Evolutionary conservation across 345 rosid genomes (phyloP).

Genomic region (Gossypium turneri): DNA sequence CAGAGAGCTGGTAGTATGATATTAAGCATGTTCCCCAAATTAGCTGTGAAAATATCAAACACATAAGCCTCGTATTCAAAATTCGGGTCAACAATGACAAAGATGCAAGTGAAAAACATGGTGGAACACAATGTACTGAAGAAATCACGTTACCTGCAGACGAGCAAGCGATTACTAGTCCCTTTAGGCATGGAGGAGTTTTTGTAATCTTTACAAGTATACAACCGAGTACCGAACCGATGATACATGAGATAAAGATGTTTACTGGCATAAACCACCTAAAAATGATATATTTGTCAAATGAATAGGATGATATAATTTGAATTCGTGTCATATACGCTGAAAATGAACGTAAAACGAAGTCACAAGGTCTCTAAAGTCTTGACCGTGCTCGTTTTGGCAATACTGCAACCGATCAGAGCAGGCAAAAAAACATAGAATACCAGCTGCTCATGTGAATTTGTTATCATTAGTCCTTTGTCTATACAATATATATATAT

Average conservation of each 20-base stretch:
- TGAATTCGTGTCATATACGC: not conserved
- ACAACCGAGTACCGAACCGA: slow-evolving; percentile 40
- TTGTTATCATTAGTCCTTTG: not conserved
- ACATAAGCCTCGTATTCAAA: not conserved
- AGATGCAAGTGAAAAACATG: not conserved
- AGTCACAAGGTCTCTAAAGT: slow-evolving; percentile 31
- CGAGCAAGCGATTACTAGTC: slow-evolving; percentile 49
- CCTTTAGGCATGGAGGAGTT: slow-evolving; percentile 36
- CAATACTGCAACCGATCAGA: slow-evolving; percentile 25
- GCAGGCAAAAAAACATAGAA: slow-evolving; percentile 34
- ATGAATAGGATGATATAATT: not conserved
- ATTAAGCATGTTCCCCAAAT: slow-evolving; percentile 64
- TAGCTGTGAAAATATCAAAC: slow-evolving; percentile 34
- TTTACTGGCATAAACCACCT: slow-evolving; percentile 63
- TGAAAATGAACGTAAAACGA: not conserved
- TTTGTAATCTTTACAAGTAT: slow-evolving; percentile 32
- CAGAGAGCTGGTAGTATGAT: slow-evolving; percentile 67
- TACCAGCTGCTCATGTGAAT: slow-evolving; percentile 22
- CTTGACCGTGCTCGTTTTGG: slow-evolving; percentile 23
- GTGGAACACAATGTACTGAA: not conserved
- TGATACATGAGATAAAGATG: slow-evolving; percentile 27
- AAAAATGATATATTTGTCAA: not conserved
- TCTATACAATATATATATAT: not conserved
- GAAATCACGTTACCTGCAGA: slow-evolving; percentile 35
- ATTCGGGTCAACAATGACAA: not conserved